Conservation (phyloP, 345 rosid genomes). For the Gossypium arboreum region DNA sequence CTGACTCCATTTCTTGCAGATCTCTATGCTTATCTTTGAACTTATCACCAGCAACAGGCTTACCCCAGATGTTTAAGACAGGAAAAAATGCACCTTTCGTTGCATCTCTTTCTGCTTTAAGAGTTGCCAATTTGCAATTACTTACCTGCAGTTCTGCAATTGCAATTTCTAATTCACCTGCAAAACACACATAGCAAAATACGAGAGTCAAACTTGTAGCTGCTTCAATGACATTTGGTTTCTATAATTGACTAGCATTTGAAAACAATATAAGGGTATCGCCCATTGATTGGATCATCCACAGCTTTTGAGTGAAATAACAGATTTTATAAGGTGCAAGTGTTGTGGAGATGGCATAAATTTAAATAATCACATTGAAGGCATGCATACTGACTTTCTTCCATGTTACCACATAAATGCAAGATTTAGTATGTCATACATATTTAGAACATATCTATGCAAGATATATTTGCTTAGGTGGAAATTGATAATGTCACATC, state of each 20-base stretch:
- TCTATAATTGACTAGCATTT: not conserved
- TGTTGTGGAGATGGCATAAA: not conserved
- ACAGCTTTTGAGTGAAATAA: not conserved
- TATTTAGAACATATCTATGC: not conserved
- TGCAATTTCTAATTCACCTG: slow-evolving; percentile 74
- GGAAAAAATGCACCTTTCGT: slow-evolving; percentile 73
- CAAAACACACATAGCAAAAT: slow-evolving; percentile 27
- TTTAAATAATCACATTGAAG: not conserved
- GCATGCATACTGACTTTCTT: not conserved
- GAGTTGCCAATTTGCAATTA: slow-evolving; percentile 58
- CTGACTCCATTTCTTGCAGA: slow-evolving; percentile 67
- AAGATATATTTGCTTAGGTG: not conserved
- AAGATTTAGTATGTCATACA: not conserved
- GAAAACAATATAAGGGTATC: not conserved
- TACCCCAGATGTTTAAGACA: slow-evolving; percentile 58
- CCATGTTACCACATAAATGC: slow-evolving; percentile 1
- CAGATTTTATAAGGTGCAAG: not conserved
- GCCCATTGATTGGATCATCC: not conserved
- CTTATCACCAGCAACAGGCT: slow-evolving; percentile 55
- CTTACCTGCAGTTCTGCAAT: slow-evolving; percentile 61
- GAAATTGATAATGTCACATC: not conserved
- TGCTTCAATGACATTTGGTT: slow-evolving; percentile 14
- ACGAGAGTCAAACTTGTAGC: slow-evolving; percentile 4
- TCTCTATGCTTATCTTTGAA: slow-evolving; percentile 68
- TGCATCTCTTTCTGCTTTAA: slow-evolving; percentile 83